Evolutionary conservation across 495 filamentous ascomycete genomes (phyloP).

Genomic region (Entonaema liquescens): DNA sequence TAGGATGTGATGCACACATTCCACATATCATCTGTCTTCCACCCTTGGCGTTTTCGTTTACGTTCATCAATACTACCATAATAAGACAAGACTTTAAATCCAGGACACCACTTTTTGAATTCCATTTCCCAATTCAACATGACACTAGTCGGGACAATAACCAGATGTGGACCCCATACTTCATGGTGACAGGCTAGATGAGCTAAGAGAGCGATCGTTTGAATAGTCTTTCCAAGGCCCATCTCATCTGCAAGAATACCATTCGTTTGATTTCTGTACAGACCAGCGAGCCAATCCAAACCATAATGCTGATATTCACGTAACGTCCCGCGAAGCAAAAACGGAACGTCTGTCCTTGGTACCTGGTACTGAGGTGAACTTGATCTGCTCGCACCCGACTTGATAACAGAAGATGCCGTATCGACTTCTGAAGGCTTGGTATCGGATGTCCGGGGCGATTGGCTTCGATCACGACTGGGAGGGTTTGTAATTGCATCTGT

Average conservation of each 20-base stretch:
- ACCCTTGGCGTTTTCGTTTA: slow-evolving; percentile 86
- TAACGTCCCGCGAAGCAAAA: slow-evolving; percentile 87
- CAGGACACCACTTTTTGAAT: slow-evolving; percentile 99
- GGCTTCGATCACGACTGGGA: slow-evolving; percentile 56
- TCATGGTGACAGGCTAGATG: slow-evolving; percentile 91
- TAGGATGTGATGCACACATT: slow-evolving; percentile 98
- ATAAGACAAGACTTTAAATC: slow-evolving; percentile 98
- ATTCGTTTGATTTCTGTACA: slow-evolving; percentile 93
- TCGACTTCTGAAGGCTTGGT: slow-evolving; percentile 75
- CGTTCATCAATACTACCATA: slow-evolving; percentile 94
- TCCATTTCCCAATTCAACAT: slow-evolving; percentile 99
- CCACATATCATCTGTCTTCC: slow-evolving; percentile 89
- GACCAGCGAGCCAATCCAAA: slow-evolving; percentile 92
- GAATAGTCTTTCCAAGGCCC: slow-evolving; percentile 98
- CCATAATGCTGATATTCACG: slow-evolving; percentile 98
- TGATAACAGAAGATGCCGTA: slow-evolving; percentile 69
- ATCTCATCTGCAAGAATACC: slow-evolving; percentile 99
- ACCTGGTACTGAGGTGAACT: slow-evolving; percentile 55
- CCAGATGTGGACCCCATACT: slow-evolving; percentile 94
- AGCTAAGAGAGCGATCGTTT: slow-evolving; percentile 94
- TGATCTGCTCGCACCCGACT: slow-evolving; percentile 51
- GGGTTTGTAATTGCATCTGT: slow-evolving; percentile 50
- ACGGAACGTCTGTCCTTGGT: slow-evolving; percentile 79
- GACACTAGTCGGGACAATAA: slow-evolving; percentile 97
- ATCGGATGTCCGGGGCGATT: slow-evolving; percentile 68